phyloP scores from a whole-genome alignment of 179 eudicot species.

The Corrigiola litoralis region DNA sequence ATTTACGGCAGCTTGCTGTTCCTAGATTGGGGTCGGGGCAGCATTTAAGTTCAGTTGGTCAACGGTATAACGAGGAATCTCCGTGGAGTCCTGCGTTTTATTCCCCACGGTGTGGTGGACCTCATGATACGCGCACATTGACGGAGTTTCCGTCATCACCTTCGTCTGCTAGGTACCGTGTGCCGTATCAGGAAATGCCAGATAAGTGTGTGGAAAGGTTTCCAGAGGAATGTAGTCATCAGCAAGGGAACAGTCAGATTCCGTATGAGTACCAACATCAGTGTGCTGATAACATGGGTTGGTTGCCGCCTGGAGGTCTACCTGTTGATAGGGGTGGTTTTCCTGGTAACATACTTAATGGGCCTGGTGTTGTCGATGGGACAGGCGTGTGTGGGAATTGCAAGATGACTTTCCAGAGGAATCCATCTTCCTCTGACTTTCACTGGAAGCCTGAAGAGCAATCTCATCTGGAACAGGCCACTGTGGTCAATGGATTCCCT shows the following conservation, averaged over 20 bases:
- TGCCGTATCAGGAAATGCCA: conserved; percentile 39
- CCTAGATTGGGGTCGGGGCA: conserved; percentile 61
- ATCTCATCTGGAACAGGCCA: conserved; percentile 45
- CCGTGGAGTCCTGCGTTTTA: conserved; percentile 81
- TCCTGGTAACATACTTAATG: conserved; percentile 68
- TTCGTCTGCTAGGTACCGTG: conserved; percentile 45
- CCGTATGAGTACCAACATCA: conserved; percentile 49
- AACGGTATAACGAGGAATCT: conserved; percentile 50
- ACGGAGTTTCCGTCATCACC: conserved; percentile 66
- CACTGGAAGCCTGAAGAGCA: conserved; percentile 62
- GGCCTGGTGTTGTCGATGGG: conserved; percentile 47
- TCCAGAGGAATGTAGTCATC: conserved; percentile 49
- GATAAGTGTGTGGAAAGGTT: conserved; percentile 47
- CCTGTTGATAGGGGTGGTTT: conserved; percentile 70
- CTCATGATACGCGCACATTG: conserved; percentile 47
- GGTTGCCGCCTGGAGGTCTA: conserved; percentile 51
- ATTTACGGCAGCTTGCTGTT: conserved; percentile 54
- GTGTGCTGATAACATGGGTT: conserved; percentile 52
- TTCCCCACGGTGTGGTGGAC: conserved; percentile 66
- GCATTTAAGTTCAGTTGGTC: conserved; percentile 34
- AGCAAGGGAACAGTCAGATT: conserved; percentile 38
- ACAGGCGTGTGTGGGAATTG: conserved; percentile 62
- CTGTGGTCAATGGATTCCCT: conserved; percentile 48
- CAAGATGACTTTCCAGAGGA: conserved; percentile 51
- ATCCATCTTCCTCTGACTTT: conserved; percentile 48